phyloP scores from a whole-genome alignment of 116 monocot species.

The Iris pallida region DNA sequence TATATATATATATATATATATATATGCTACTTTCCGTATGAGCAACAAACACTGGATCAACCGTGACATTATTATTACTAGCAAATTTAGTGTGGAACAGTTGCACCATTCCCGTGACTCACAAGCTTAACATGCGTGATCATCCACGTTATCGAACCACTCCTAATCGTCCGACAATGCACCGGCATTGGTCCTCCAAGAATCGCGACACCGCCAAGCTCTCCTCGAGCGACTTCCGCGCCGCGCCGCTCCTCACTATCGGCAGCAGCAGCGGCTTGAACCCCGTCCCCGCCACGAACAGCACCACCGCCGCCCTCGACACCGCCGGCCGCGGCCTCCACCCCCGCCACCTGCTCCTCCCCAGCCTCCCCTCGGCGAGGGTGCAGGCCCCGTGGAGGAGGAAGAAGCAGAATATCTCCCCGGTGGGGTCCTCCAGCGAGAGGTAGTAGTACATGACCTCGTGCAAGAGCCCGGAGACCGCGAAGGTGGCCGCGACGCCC shows the following conservation, averaged over 20 bases:
- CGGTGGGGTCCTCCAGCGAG: conserved; percentile 18
- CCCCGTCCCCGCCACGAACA: conserved; percentile 29
- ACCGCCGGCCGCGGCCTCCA: conserved; percentile 15
- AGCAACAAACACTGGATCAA: too few species aligned
- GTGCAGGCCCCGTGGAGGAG: conserved; percentile 31
- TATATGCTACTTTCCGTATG: too few species aligned
- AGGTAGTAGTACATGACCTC: conserved; percentile 52
- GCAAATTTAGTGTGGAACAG: too few species aligned
- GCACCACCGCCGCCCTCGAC: conserved; percentile 21
- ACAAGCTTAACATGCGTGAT: too few species aligned
- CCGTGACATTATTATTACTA: too few species aligned
- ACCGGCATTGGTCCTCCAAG: too few species aligned
- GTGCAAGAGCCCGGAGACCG: conserved; percentile 53
- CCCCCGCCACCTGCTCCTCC: background rate
- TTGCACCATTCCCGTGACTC: too few species aligned
- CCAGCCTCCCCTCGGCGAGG: conserved; percentile 15
- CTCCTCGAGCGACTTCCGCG: conserved; percentile 29
- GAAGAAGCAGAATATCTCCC: conserved; percentile 38
- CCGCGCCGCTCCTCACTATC: conserved; percentile 19
- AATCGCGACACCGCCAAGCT: background rate
- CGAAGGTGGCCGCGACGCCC: conserved; percentile 30
- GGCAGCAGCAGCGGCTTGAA: conserved; percentile 36
- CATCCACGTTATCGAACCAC: too few species aligned
- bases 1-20: too few species aligned
- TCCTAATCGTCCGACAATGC: too few species aligned